phyloP scores from a whole-genome alignment of 306 rosid genomes.

The Gastrolobium bilobum region DNA sequence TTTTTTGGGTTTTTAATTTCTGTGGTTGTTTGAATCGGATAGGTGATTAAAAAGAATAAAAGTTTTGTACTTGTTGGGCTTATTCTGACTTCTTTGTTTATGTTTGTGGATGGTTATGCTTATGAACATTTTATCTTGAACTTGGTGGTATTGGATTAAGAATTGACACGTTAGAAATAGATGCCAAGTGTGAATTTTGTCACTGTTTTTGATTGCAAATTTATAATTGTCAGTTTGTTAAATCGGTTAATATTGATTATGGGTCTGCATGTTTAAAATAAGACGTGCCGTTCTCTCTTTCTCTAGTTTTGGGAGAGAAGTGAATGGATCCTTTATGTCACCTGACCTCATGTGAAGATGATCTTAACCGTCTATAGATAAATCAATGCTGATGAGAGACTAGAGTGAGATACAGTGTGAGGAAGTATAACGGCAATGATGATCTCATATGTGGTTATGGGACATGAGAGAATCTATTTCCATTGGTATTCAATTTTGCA shows the following conservation, averaged over 20 bases:
- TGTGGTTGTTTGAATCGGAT: neutral
- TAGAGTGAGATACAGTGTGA: too few species aligned
- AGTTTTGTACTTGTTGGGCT: neutral
- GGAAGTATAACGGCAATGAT: too few species aligned
- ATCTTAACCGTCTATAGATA: too few species aligned
- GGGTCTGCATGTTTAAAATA: neutral
- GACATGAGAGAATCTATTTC: too few species aligned
- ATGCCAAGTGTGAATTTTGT: neutral
- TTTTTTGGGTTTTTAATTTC: neutral
- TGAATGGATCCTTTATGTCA: too few species aligned
- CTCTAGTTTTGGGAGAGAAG: too few species aligned
- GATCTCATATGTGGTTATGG: too few species aligned
- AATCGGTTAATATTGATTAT: neutral
- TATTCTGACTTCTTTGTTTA: slow-evolving; percentile 25
- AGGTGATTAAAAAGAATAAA: neutral
- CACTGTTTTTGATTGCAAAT: slow-evolving; percentile 19
- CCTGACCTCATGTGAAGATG: too few species aligned
- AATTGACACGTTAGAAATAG: slow-evolving; percentile 1
- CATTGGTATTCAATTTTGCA: neutral
- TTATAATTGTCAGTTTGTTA: slow-evolving; percentile 21
- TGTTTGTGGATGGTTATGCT: slow-evolving; percentile 27
- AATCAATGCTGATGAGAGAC: too few species aligned
- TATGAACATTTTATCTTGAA: slow-evolving; percentile 30
- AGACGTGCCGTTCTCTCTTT: too few species aligned
- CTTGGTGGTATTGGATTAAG: slow-evolving; percentile 21